A percentile compares a stretch with the other conserved stretches of the same genome.
Evolutionary conservation across 2,329 filamentous ascomycete species (phyloP).

Genomic region (Gnomoniopsis sp.): DNA sequence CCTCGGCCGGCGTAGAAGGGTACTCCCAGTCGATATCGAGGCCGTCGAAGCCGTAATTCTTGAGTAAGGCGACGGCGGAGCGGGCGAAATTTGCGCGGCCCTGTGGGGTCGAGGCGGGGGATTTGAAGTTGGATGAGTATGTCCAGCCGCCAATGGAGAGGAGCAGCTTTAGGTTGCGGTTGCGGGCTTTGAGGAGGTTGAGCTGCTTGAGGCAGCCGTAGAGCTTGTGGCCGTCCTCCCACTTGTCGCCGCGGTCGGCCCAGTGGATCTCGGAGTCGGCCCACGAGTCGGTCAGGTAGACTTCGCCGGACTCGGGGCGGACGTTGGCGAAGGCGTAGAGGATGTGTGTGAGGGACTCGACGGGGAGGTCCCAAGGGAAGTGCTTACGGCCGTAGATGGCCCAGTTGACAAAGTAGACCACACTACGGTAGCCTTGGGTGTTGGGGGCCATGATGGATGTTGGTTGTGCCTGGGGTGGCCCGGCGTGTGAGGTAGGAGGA

Average conservation of each 20-base stretch:
- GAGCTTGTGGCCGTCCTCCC: conserved; percentile 77
- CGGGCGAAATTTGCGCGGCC: conserved; percentile 72
- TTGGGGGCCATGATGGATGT: conserved; percentile 24
- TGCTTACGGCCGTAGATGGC: conserved; percentile 85
- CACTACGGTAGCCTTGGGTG: conserved; percentile 54
- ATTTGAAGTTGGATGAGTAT: conserved; percentile 79
- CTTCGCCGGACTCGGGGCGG: conserved; percentile 73
- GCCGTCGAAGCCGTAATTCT: conserved; percentile 75
- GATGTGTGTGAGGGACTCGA: conserved; percentile 79
- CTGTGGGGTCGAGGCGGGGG: conserved; percentile 65
- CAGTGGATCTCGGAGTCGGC: conserved; percentile 71
- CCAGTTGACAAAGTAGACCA: conserved; percentile 77
- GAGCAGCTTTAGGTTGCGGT: conserved; percentile 81
- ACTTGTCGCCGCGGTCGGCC: conserved; percentile 54
- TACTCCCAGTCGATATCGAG: conserved; percentile 70
- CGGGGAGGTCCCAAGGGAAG: conserved; percentile 78
- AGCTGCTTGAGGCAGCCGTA: conserved; percentile 90
- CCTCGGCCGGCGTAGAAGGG: conserved; percentile 52
- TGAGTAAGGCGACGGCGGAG: conserved; percentile 70
- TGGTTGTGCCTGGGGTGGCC: background rate
- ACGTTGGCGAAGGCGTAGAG: conserved; percentile 92
- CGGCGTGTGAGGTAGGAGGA: background rate
- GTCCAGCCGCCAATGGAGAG: conserved; percentile 92
- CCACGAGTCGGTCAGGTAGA: conserved; percentile 62
- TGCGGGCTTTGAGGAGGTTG: conserved; percentile 74